Conservation (phyloP, 2,329 filamentous ascomycete genomes). For the Plectosphaerella cucumerina region DNA sequence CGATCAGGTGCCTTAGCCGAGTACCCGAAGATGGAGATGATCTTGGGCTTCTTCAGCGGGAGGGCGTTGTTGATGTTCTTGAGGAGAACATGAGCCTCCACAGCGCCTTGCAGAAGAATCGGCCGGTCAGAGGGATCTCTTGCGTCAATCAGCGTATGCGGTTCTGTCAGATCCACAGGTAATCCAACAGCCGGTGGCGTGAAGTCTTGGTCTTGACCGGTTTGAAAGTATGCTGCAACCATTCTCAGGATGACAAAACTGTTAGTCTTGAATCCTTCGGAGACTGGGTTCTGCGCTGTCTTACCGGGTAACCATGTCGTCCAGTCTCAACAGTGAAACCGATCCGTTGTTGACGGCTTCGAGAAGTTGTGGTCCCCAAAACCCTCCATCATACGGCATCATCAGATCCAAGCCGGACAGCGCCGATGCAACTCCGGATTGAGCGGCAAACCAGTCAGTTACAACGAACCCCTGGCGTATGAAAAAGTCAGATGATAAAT, state of each 20-base stretch:
- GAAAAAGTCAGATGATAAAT: no score
- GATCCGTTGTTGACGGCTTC: slow-evolving; percentile 57
- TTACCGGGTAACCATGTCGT: slow-evolving; percentile 58
- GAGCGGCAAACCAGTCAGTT: slow-evolving; percentile 65
- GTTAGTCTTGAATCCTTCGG: no score
- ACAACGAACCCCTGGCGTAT: slow-evolving; percentile 65
- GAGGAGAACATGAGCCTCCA: slow-evolving; percentile 61
- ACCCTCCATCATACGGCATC: slow-evolving; percentile 49
- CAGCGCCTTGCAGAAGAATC: slow-evolving; percentile 44
- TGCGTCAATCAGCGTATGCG: slow-evolving; percentile 44
- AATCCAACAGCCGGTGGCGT: slow-evolving; percentile 37
- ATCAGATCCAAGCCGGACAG: slow-evolving; percentile 67
- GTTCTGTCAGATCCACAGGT: no score
- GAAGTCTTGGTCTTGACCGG: slow-evolving; percentile 26
- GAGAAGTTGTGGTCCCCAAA: slow-evolving; percentile 51
- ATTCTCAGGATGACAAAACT: slow-evolving; percentile 43
- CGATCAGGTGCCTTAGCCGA: slow-evolving; percentile 52
- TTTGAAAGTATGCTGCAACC: no score
- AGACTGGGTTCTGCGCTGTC: no score
- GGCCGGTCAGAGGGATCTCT: slow-evolving; percentile 38
- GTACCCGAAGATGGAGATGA: slow-evolving; percentile 55
- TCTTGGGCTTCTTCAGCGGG: slow-evolving; percentile 47
- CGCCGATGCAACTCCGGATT: slow-evolving; percentile 56
- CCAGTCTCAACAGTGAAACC: slow-evolving; percentile 48
- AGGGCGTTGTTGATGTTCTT: slow-evolving; percentile 66